Conservation (phyloP, 331 rosid genomes). For the Malus hybrid region DNA sequence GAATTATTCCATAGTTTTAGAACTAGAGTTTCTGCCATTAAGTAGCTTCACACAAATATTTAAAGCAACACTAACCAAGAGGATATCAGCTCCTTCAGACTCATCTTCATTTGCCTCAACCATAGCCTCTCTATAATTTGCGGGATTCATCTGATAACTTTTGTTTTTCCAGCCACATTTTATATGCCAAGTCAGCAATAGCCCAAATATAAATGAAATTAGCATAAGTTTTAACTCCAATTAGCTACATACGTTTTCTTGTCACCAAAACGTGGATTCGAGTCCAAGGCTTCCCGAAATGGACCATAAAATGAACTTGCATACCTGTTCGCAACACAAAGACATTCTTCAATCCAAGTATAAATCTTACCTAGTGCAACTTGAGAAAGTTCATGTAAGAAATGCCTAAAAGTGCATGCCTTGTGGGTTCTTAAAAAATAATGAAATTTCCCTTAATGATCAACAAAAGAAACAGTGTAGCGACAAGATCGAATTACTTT, state of each 20-base stretch:
- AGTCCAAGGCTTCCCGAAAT: slow-evolving; percentile 90
- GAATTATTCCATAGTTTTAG: slow-evolving; percentile 9
- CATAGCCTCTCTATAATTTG: slow-evolving; percentile 89
- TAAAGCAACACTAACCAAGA: slow-evolving; percentile 61
- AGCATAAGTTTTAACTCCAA: slow-evolving; percentile 2
- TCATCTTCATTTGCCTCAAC: slow-evolving; percentile 77
- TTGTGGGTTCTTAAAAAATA: not conserved
- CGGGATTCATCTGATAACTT: slow-evolving; percentile 97
- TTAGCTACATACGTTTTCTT: slow-evolving; percentile 70
- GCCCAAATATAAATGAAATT: not conserved
- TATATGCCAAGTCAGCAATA: slow-evolving; percentile 28
- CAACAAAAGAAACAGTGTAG: not conserved
- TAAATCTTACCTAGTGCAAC: not conserved
- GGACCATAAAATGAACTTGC: slow-evolving; percentile 98
- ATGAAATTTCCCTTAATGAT: not conserved
- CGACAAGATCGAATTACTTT: slow-evolving; percentile 41
- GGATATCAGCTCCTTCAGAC: slow-evolving; percentile 96
- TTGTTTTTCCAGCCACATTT: slow-evolving; percentile 24
- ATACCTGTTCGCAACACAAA: slow-evolving; percentile 47
- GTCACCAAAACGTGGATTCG: slow-evolving; percentile 97
- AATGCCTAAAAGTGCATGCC: not conserved
- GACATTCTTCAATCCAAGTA: not conserved
- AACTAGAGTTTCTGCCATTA: not conserved
- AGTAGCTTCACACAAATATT: not conserved
- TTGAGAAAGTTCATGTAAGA: not conserved